Conservation (phyloP, 129 eudicot genomes). For the Helianthus annuus region HanXRQr2.0-SUNRISE NC_035443.2:8037025-8037524, state of each 20-base stretch:
- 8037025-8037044: slow-evolving; percentile 70
- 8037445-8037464: too few relatives aligned
- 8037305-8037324: slow-evolving; percentile 81
- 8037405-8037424: not conserved
- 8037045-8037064: slow-evolving; percentile 71
- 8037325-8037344: slow-evolving; percentile 87
- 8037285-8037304: slow-evolving; percentile 63
- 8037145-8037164: slow-evolving; percentile 28
- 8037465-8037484: too few relatives aligned
- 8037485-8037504: too few relatives aligned
- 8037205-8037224: not conserved
- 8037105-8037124: slow-evolving; percentile 69
- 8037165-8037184: too few relatives aligned
- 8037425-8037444: not conserved
- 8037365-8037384: slow-evolving; percentile 75
- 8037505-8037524: too few relatives aligned
- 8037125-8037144: slow-evolving; percentile 76
- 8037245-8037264: not conserved
- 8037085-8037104: slow-evolving; percentile 79
- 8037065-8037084: slow-evolving; percentile 74
- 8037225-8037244: not conserved
- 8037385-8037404: slow-evolving; percentile 51
- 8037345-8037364: slow-evolving; percentile 69
- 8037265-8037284: slow-evolving; percentile 62
- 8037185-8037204: not conserved